Percentiles rank a stretch among this genome's conserved stretches.
phyloP scores from a whole-genome alignment of 1,284 basidiomycete species.

The Boletus putidus region DNA sequence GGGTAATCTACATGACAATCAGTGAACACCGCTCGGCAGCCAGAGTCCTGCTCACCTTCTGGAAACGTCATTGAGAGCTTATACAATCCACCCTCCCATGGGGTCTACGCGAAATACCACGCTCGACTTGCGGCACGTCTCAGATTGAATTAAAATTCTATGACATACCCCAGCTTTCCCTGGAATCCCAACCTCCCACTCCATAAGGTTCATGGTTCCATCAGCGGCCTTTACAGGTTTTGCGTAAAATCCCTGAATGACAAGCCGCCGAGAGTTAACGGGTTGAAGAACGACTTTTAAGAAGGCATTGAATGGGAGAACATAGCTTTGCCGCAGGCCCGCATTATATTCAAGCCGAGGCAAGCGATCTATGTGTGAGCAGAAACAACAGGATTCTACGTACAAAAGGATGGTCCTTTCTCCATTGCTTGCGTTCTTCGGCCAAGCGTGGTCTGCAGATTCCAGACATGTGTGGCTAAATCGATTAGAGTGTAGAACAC shows the following conservation, averaged over 20 bases:
- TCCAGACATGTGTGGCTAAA: conserved; percentile 58
- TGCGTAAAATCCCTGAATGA: conserved; percentile 89
- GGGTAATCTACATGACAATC: conserved; percentile 73
- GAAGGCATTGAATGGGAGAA: conserved; percentile 1
- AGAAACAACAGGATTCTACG: conserved; percentile 40
- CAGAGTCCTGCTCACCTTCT: conserved; percentile 61
- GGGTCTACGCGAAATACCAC: conserved; percentile 60
- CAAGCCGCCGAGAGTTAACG: conserved; percentile 9
- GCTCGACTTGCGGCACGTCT: conserved; percentile 22
- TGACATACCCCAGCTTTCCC: conserved; percentile 76
- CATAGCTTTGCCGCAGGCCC: background rate
- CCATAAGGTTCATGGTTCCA: conserved; percentile 94
- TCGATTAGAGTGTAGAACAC: background rate
- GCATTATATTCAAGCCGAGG: background rate
- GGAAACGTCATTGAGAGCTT: conserved; percentile 94
- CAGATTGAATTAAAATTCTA: conserved; percentile 8
- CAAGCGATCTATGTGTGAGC: conserved; percentile 4
- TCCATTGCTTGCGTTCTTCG: conserved; percentile 99
- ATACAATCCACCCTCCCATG: conserved; percentile 96
- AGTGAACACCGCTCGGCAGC: background rate
- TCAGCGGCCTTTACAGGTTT: conserved; percentile 87
- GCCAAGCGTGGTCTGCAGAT: conserved; percentile 84
- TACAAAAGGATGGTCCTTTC: conserved; percentile 99
- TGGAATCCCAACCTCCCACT: conserved; percentile 98
- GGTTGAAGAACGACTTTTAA: background rate